Conservation (phyloP, 176 grass and related monocot genomes). For the Phragmites australis region DNA sequence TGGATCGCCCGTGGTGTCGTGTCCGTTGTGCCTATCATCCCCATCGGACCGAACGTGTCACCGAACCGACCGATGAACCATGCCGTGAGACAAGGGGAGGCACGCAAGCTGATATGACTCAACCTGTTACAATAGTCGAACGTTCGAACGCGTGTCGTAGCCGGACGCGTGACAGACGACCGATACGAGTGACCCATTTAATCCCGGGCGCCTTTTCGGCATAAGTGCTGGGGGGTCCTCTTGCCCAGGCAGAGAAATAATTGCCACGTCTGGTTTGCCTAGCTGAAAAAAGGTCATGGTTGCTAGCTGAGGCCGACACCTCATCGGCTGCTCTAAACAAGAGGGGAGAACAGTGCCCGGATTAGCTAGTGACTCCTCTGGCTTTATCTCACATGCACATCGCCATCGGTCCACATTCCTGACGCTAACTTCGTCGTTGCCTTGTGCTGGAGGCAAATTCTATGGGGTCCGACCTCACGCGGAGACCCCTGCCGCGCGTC, state of each 20-base stretch:
- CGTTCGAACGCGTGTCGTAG: too few species aligned
- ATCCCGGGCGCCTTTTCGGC: conserved; percentile 22
- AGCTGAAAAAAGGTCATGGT: neutral
- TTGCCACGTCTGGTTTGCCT: conserved; percentile 32
- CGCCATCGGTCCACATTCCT: conserved; percentile 18
- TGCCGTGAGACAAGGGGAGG: too few species aligned
- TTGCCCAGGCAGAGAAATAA: conserved; percentile 9
- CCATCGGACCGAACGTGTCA: too few species aligned
- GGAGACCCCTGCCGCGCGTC: too few species aligned
- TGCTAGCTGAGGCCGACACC: conserved; percentile 27
- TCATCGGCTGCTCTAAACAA: conserved; percentile 6
- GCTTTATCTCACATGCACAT: conserved; percentile 15
- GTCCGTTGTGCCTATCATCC: too few species aligned
- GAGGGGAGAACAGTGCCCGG: neutral
- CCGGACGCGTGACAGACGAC: too few species aligned
- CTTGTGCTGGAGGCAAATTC: neutral
- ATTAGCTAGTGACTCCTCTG: neutral
- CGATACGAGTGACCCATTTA: too few species aligned
- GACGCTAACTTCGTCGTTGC: neutral
- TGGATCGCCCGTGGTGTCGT: too few species aligned
- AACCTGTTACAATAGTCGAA: too few species aligned
- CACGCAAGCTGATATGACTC: too few species aligned
- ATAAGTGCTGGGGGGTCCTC: conserved; percentile 38
- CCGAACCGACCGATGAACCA: too few species aligned
- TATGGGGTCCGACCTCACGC: too few species aligned